Evolutionary conservation across 441 rosid species (phyloP), one percentile per base, ranked within the genome.

Genomic region (Theobroma grandiflorum): DNA sequence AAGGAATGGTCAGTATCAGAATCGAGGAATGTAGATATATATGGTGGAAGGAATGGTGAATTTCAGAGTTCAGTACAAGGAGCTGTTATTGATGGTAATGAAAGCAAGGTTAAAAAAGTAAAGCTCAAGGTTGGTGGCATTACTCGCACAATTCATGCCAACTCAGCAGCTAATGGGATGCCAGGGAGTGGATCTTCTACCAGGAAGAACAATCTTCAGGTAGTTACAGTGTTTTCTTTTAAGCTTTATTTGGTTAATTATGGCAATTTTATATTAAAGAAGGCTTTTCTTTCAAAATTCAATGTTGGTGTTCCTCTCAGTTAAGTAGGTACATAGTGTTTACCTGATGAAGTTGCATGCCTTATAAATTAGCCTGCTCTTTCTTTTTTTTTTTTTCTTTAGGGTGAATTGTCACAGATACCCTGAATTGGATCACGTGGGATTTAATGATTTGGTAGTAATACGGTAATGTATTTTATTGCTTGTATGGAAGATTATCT

Each of bases 91-190:
- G 91, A 88, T 85, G 70, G 65, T 59, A 84, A 84, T 75, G 90
- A 89, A 40, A 88, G 79, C 84, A 90, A 88, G 86, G 89, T 85
- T 45, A 93, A 90, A 86, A 95, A 85, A 70, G 89, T 91, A 47
- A 95, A 91, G 87, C 88, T 91, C 71, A 93, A 88, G 86, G 91
- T 94, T 58, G 88, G 96, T 65, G 94, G 94, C 50, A 82, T 88
- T 75, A 86, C 81, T 9, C 92, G 84, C 18, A 86, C 95, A 43
- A 86, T 92, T 86, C 87, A 87, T 78, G 84, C 87, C 64, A 82
- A 84, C 65, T 84, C 92, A 11, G 37, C 82, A 6, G 70, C 89
- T 64, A 88, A 91, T 88, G 91, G 87, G 68, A 89, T 85, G 22
- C 78, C 86, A 10, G 86, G 82, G 55, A 67, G 76, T 68, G 90